phyloP scores from a whole-genome alignment of 2,329 filamentous ascomycete genomes.

The Paracoccidioides lutzii region DNA sequence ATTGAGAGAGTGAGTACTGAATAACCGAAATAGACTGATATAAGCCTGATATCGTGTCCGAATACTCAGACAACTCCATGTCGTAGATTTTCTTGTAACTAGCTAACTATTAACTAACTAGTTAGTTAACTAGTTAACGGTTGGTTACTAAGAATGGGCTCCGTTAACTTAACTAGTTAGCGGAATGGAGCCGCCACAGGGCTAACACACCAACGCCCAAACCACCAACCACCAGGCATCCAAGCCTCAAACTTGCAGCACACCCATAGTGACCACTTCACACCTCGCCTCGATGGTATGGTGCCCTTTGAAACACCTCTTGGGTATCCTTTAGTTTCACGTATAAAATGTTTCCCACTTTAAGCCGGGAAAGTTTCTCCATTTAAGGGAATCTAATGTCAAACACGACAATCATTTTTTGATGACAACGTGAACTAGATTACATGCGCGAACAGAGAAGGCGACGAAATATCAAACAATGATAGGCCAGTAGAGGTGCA shows the following conservation, averaged over 20 bases:
- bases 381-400: not conserved
- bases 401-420: not conserved
- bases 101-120: no score
- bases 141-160: no score
- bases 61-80: not conserved
- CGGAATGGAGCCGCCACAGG: not conserved
- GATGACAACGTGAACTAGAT: not conserved
- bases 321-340: not conserved
- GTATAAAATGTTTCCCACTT: not conserved
- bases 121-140: no score
- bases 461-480: not conserved
- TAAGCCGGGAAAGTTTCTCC: not conserved
- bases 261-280: not conserved
- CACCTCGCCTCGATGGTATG: not conserved
- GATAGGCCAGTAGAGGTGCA: not conserved
- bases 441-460: not conserved
- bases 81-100: no score
- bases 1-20: not conserved
- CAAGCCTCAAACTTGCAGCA: not conserved
- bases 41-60: not conserved
- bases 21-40: not conserved
- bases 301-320: not conserved
- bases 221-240: not conserved
- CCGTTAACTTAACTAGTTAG: no score
- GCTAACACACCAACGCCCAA: not conserved